Evolutionary conservation across 2,329 filamentous ascomycete species (phyloP).

Genomic region (Leptographium wingfieldii): DNA sequence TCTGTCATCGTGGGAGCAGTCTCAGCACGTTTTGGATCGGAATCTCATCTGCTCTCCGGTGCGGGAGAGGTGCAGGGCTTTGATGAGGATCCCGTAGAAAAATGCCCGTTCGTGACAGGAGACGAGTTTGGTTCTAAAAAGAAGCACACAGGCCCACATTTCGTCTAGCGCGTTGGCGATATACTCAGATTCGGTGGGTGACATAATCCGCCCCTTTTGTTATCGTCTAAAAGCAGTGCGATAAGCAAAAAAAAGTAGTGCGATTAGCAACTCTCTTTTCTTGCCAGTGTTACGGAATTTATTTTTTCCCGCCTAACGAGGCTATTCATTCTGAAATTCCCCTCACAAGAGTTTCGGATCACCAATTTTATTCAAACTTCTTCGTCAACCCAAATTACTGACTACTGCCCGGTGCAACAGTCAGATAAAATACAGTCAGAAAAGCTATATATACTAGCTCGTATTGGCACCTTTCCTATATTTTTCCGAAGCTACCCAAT

Average conservation of each 20-base stretch:
- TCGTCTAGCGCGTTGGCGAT: too few species aligned
- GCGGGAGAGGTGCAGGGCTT: neutral
- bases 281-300: neutral
- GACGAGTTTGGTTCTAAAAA: neutral
- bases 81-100: neutral
- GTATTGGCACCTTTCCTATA: neutral
- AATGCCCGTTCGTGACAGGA: neutral
- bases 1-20: constrained; percentile 59
- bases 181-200: too few species aligned
- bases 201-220: too few species aligned
- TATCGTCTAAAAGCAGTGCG: too few species aligned
- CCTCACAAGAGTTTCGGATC: neutral
- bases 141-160: too few species aligned
- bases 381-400: neutral
- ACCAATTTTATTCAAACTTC: neutral
- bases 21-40: neutral
- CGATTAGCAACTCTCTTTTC: neutral
- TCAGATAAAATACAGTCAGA: neutral
- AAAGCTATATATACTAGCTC: neutral
- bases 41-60: neutral
- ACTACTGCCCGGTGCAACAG: constrained; percentile 7
- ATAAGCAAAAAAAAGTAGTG: too few species aligned
- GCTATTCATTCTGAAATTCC: neutral
- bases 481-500: neutral
- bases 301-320: neutral